Percentiles rank a stretch among this genome's conserved stretches.
Conservation (phyloP, 2,329 filamentous ascomycete genomes). For the Alternaria arborescens region DNA sequence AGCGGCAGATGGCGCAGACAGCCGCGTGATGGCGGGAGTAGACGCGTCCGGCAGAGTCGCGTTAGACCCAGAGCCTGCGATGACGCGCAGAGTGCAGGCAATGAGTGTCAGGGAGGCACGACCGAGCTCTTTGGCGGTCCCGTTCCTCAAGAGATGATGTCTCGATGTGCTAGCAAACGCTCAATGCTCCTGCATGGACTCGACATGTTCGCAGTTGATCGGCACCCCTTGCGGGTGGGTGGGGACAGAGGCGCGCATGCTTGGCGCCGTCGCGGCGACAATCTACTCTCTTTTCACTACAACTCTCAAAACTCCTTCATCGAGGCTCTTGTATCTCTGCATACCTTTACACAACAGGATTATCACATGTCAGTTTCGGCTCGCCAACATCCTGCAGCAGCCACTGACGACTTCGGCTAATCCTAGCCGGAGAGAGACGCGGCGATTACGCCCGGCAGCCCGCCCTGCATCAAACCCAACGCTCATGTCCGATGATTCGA, state of each 20-base stretch:
- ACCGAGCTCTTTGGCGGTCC: background rate
- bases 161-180: background rate
- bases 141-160: too few species aligned
- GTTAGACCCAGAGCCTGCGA: background rate
- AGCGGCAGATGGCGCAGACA: background rate
- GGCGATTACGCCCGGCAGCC: constrained; percentile 9
- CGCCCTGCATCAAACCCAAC: constrained; percentile 4
- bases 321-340: background rate
- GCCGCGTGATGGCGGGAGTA: background rate
- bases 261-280: constrained; percentile 1
- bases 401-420: constrained; percentile 10
- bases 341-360: background rate
- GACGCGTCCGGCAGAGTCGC: background rate
- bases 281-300: background rate
- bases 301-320: background rate
- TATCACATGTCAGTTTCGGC: constrained; percentile 3
- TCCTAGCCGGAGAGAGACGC: constrained; percentile 8
- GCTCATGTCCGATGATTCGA: background rate
- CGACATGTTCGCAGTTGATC: constrained; percentile 1
- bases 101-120: background rate
- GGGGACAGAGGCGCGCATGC: background rate
- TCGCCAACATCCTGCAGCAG: constrained; percentile 3
- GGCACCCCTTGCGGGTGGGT: background rate
- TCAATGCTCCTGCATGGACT: background rate
- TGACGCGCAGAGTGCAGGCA: background rate